Conservation (phyloP, 371 early-diverging fungal genomes). For the Mucor irregularis region DNA sequence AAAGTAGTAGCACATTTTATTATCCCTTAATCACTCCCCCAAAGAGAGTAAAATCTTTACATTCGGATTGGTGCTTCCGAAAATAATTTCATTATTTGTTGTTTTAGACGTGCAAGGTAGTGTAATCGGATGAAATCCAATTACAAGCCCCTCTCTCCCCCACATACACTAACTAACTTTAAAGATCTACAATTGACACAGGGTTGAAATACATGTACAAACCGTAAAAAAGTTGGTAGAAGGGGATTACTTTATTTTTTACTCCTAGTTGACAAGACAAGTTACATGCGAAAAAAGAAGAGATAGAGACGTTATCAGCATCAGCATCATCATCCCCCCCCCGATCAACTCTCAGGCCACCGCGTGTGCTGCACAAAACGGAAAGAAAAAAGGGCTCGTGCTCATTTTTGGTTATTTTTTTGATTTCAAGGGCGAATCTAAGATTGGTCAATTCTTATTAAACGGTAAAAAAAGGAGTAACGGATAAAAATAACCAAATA, state of each 20-base stretch:
- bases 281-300: too few species aligned
- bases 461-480: neutral
- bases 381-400: neutral
- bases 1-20: too few species aligned
- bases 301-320: neutral
- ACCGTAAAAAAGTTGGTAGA: neutral
- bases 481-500: neutral
- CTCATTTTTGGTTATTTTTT: too few species aligned
- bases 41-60: neutral
- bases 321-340: too few species aligned
- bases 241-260: neutral
- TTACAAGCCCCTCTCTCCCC: neutral
- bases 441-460: too few species aligned
- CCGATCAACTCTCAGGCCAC: constrained; percentile 4
- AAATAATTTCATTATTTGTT: neutral
- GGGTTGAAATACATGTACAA: too few species aligned
- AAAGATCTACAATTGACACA: too few species aligned
- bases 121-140: too few species aligned
- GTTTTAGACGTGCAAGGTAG: too few species aligned
- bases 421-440: too few species aligned
- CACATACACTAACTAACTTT: neutral
- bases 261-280: too few species aligned
- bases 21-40: neutral
- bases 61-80: constrained; percentile 1
- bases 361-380: neutral